Evolutionary conservation across 2,329 filamentous ascomycete genomes (phyloP), one percentile per base, ranked within the genome.

Genomic region (Aureobasidium sp.): DNA sequence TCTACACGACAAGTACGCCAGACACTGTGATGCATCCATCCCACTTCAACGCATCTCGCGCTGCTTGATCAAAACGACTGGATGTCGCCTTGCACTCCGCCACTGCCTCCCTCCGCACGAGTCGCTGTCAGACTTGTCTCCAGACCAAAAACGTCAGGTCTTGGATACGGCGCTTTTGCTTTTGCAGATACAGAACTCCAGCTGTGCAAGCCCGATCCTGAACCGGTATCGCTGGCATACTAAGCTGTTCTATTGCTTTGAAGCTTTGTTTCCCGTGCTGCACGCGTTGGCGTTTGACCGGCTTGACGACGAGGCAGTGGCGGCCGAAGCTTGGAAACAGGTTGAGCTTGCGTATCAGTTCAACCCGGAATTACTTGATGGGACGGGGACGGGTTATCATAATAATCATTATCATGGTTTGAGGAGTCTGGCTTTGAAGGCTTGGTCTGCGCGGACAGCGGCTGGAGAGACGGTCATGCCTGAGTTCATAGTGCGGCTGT

Each of bases 21-120:
- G 3, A 21, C 73, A 74, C 56, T 74, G 71, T 59, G 72, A 75
- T 45, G 63, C 71, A 2, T 56, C 69, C 11, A 65, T 68, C n/a
- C 71, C 71, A 0, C 54, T 73, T 0, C 72, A 74, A 49, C 68
- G 72, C 54, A 65, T 77, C 3, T 21, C 41, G 8, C 19, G 27
- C 6, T 44, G 27, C 6, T 12, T 44, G 3, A 30, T 44, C 12
- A 30, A 10, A 10, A 44, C 41, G 5, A 32, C 27, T 16, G 27
- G 25, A 1, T 32, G 32, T n/a, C 16, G 41, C 6, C 41, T 44
- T 11, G 5, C 27, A 10, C 41, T 44, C 5, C 11, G 16, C 7
- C 41, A 44, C 19, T 44, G 41, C 12, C 27, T n/a, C 5, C 7
- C 12, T 0, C 10, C 11, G 1, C 17, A n/a, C 5, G 10, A n/a